Percentiles rank a stretch among this genome's conserved stretches.
These are phyloP conservation scores for Phytophthora crassamura DNA, from an alignment of 352 stramenopile genomes.

Conservation along the genomic window DNA sequence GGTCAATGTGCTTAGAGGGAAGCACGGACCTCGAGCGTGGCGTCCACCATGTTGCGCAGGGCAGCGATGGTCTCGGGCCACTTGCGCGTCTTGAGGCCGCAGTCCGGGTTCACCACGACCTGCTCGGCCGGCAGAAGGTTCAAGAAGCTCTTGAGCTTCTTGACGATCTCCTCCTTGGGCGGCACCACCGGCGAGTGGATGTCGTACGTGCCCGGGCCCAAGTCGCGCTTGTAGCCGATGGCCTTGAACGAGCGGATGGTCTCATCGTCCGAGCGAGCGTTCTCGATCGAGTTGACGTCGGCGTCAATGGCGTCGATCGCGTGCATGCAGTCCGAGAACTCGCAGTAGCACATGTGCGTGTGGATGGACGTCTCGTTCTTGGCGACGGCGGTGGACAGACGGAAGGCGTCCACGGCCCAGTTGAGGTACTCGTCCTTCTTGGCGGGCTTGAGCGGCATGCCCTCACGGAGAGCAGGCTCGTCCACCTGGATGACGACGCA, in stretches of 20 bases:
- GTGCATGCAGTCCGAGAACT: slow-evolving; percentile 95
- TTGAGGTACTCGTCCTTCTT: slow-evolving; percentile 88
- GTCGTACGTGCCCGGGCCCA: slow-evolving; percentile 94
- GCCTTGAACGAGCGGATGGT: slow-evolving; percentile 90
- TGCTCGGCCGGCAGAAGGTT: slow-evolving; percentile 77
- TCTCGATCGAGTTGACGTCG: slow-evolving; percentile 96
- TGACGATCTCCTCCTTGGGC: slow-evolving; percentile 86
- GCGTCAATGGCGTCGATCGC: slow-evolving; percentile 93
- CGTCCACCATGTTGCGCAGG: slow-evolving; percentile 91
- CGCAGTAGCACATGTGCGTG: slow-evolving; percentile 97
- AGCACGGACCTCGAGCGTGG: slow-evolving; percentile 75
- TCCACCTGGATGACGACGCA: slow-evolving; percentile 93
- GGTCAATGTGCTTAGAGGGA: slow-evolving; percentile 60
- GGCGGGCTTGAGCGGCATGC: slow-evolving; percentile 88
- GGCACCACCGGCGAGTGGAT: slow-evolving; percentile 95
- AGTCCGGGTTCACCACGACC: slow-evolving; percentile 93
- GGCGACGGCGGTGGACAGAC: slow-evolving; percentile 85
- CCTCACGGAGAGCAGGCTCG: slow-evolving; percentile 92
- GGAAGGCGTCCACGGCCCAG: slow-evolving; percentile 88
- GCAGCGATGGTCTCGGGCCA: slow-evolving; percentile 92
- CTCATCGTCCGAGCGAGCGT: slow-evolving; percentile 90
- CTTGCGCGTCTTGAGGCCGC: slow-evolving; percentile 93
- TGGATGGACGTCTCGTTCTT: slow-evolving; percentile 93
- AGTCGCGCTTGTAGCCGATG: slow-evolving; percentile 91
- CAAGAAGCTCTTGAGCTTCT: slow-evolving; percentile 90